Conservation (phyloP, 129 eudicot genomes). For the Artemisia annua region DNA sequence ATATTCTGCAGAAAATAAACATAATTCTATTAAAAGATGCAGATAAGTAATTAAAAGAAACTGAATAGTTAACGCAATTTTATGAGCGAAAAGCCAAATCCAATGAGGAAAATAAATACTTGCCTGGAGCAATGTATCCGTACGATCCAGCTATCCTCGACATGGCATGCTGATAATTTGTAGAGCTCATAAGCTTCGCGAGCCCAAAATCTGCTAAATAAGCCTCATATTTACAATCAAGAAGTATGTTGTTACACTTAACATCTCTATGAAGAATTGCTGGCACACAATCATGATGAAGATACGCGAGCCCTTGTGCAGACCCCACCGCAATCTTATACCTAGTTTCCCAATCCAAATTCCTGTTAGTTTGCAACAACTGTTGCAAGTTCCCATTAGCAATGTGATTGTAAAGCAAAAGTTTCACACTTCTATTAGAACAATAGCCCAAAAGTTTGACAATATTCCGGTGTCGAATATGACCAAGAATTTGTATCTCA, state of each 20-base stretch:
- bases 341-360: neutral
- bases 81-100: too few relatives aligned
- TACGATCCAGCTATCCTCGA: neutral
- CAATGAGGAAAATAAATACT: neutral
- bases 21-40: too few relatives aligned
- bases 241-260: neutral
- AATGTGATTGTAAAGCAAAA: neutral
- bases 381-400: neutral
- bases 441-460: neutral
- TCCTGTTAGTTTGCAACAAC: neutral
- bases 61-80: too few relatives aligned
- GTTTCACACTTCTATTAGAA: neutral
- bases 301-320: neutral
- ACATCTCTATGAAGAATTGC: neutral
- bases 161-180: neutral
- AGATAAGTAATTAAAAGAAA: too few relatives aligned
- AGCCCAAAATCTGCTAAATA: neutral
- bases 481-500: neutral
- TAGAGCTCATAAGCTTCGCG: neutral
- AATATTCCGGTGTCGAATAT: neutral
- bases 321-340: neutral
- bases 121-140: slow-evolving; percentile 1
- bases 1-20: too few relatives aligned
- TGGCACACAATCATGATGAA: neutral
- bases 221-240: neutral